These are phyloP conservation scores for Hypomyces rosellus DNA, from an alignment of 2,329 filamentous ascomycete genomes.

Conservation along the genomic window DNA sequence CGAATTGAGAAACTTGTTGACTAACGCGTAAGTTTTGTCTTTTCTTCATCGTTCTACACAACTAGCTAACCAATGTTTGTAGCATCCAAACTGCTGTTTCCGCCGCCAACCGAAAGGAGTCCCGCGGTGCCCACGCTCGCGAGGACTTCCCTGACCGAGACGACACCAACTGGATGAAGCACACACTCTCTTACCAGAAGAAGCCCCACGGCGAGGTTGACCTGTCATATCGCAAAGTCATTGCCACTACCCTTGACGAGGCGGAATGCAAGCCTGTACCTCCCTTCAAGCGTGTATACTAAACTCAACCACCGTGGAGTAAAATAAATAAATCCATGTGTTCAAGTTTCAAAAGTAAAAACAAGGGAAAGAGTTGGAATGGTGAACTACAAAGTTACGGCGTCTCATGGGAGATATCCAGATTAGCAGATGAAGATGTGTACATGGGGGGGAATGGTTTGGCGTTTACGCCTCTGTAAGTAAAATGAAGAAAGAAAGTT, in stretches of 20 bases:
- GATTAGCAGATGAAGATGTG: too few relatives aligned
- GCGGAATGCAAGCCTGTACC: slow-evolving; percentile 93
- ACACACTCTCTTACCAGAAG: slow-evolving; percentile 96
- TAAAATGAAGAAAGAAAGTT: too few relatives aligned
- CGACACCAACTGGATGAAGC: slow-evolving; percentile 98
- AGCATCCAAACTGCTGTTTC: slow-evolving; percentile 85
- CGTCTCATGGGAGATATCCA: too few relatives aligned
- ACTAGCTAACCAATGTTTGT: slow-evolving; percentile 1
- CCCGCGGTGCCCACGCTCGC: slow-evolving; percentile 90
- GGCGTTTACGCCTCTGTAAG: too few relatives aligned
- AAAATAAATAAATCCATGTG: too few relatives aligned
- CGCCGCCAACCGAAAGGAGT: slow-evolving; percentile 93
- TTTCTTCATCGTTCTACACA: neutral
- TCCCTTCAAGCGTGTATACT: slow-evolving; percentile 92
- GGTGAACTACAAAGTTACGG: too few relatives aligned
- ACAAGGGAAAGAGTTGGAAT: too few relatives aligned
- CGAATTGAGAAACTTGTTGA: slow-evolving; percentile 89
- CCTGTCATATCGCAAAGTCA: slow-evolving; percentile 78
- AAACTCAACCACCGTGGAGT: slow-evolving; percentile 27
- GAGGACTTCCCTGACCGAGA: slow-evolving; percentile 96
- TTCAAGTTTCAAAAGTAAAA: too few relatives aligned
- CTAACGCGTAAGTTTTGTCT: slow-evolving; percentile 73
- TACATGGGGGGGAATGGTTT: too few relatives aligned
- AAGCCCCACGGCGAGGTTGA: slow-evolving; percentile 81
- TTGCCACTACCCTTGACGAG: slow-evolving; percentile 80